phyloP scores from a whole-genome alignment of 2,329 filamentous ascomycete genomes.

The Purpureocillium lavendulum region DNA sequence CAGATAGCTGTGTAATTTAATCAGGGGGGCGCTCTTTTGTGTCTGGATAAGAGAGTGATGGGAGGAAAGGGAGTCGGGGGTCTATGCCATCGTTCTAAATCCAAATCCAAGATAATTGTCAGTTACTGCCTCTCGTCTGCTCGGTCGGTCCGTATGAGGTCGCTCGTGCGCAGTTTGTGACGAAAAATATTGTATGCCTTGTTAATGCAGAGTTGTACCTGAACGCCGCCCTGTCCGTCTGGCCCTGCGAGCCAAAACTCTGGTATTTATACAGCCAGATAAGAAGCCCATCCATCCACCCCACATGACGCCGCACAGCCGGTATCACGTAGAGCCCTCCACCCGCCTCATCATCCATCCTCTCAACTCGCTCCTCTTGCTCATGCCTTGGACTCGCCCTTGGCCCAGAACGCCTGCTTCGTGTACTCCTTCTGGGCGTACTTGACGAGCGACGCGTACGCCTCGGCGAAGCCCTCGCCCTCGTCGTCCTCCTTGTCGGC shows the following conservation, averaged over 20 bases:
- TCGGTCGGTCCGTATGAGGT: too few species aligned
- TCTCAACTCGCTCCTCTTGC: not conserved
- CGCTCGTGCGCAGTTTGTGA: too few species aligned
- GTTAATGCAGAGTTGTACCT: conserved; percentile 22
- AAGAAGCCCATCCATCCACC: conserved; percentile 6
- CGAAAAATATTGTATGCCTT: conserved; percentile 5
- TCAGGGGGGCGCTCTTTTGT: not conserved
- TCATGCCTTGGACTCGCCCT: conserved; percentile 24
- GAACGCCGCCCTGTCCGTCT: conserved; percentile 29
- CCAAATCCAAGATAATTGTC: too few species aligned
- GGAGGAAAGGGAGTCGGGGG: not conserved
- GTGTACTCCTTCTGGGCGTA: conserved; percentile 56
- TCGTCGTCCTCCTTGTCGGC: conserved; percentile 35
- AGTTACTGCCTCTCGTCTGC: too few species aligned
- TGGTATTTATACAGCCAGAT: conserved; percentile 29
- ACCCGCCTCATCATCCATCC: not conserved
- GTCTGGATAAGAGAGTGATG: not conserved
- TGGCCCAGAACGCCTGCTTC: conserved; percentile 46
- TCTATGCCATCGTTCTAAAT: not conserved
- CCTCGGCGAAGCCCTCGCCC: conserved; percentile 53
- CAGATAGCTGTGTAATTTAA: not conserved
- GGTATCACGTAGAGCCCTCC: too few species aligned
- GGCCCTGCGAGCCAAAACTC: conserved; percentile 17
- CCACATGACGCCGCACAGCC: too few species aligned
- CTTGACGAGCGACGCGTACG: conserved; percentile 58